phyloP scores from a whole-genome alignment of 129 eudicot genomes.

The Arctium minus region DNA sequence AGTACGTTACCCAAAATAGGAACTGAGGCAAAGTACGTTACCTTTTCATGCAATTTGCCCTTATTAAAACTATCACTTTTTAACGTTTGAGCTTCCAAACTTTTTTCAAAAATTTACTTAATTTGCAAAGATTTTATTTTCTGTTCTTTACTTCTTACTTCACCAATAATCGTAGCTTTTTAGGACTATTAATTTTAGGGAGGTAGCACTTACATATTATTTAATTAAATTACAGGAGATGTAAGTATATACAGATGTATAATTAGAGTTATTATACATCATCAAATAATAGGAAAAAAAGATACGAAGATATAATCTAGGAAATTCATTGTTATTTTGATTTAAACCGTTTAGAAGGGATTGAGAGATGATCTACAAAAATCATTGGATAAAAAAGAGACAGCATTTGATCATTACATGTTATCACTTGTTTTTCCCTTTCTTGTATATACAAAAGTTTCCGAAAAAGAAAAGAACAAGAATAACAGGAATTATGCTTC shows the following conservation, averaged over 20 bases:
- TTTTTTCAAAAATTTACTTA: not conserved
- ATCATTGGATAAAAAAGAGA: not conserved
- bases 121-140: not conserved
- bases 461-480: conserved; percentile 30
- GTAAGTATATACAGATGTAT: no score
- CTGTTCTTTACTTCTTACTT: not conserved
- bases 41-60: no score
- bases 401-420: conserved; percentile 18
- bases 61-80: not conserved
- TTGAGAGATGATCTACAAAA: not conserved
- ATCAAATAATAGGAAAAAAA: not conserved
- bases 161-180: not conserved
- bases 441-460: conserved; percentile 25
- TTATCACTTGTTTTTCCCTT: conserved; percentile 28
- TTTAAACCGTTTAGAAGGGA: not conserved
- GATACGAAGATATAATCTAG: not conserved
- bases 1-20: no score
- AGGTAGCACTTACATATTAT: no score
- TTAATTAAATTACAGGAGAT: no score
- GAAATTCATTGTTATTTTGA: not conserved
- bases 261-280: not conserved
- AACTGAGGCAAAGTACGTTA: no score
- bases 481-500: conserved; percentile 24
- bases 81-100: not conserved
- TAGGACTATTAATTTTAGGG: not conserved